Base-by-base conservation (phyloP, 2,329 filamentous ascomycete species). In the Fonsecaea multimorphosa region DNA sequence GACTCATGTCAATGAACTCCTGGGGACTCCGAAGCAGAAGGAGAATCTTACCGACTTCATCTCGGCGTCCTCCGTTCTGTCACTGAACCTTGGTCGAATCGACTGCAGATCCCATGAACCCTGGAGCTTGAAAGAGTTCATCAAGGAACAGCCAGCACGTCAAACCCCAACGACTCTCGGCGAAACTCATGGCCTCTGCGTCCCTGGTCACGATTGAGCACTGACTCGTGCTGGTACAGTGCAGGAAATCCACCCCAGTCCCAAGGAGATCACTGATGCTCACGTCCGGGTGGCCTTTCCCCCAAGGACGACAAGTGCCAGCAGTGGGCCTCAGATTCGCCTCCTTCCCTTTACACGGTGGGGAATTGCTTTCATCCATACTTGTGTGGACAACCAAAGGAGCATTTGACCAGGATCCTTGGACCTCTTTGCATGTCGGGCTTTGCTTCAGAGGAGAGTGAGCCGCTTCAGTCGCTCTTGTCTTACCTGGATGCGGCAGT, bases 41-140 rank as follows among this genome's bases (percentile, higher is more conserved):
- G 95, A 99, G 75, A 97, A 97, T 68, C 81, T 99, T 40, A 86
- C 89, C 36, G 92, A 96, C 73, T 96, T 99, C 72, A 80, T 99
- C n/a, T 90, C 90, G 1, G 87, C 92, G 31, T 96, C 93, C 0
- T 97, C 92, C 0, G 89, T 99, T 1, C 81, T 99, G 4, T 96
- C 92, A 0, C 81, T 98, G 22, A 92, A 93, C 70, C 85, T 99
- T 3, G 95, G 95, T 1, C 86, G 95, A 24, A 93, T 99, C 0
- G 95, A 99, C 76, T 92, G 98, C 62, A 88, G 95, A 24, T 99
- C 99, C 78, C 92, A 98, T 73, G 90, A 98, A 75, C 94, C 95
- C 0, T 99, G 95, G 95, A 97, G 92, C 73, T 77, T 99, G 56
- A 85, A 90, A 16, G 85, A 85, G 9, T 99, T 96, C 75, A 86